Conservation (phyloP, 2,329 filamentous ascomycete species). For the Cordyceps militaris region DNA sequence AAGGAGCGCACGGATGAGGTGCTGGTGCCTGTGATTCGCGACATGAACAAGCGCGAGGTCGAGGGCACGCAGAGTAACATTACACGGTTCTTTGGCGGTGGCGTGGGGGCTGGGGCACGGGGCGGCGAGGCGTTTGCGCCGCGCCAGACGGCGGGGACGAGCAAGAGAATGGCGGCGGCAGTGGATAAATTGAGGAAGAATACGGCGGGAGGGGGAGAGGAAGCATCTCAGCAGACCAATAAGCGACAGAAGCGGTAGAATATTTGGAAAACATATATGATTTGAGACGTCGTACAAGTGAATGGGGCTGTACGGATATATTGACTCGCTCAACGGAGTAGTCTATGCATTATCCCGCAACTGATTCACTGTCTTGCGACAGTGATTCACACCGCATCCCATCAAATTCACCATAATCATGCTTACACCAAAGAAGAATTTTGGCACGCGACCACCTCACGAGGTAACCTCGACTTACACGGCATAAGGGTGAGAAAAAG, state of each 20-base stretch:
- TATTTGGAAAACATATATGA: background rate
- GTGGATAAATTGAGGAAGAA: slow-evolving; percentile 55
- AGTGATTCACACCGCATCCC: no score
- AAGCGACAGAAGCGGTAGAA: slow-evolving; percentile 3
- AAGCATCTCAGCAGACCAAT: background rate
- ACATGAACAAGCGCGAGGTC: slow-evolving; percentile 82
- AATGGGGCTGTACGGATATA: background rate
- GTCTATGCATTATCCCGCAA: no score
- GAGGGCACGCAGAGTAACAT: slow-evolving; percentile 97
- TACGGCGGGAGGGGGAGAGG: slow-evolving; percentile 12
- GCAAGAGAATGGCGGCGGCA: slow-evolving; percentile 68
- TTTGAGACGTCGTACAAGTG: background rate
- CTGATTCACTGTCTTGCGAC: no score
- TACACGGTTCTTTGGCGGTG: slow-evolving; percentile 80
- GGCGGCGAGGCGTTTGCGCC: slow-evolving; percentile 59
- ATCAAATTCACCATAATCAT: no score
- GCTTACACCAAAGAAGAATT: no score
- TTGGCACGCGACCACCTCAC: no score
- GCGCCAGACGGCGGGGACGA: slow-evolving; percentile 56
- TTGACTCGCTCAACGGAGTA: no score
- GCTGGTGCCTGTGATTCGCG: slow-evolving; percentile 85
- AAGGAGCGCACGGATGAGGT: slow-evolving; percentile 92
- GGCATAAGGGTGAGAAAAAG: no score
- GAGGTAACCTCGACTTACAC: no score
- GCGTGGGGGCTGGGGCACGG: slow-evolving; percentile 59